A percentile compares a stretch with the other conserved stretches of the same genome.
Evolutionary conservation across 2,329 filamentous ascomycete genomes (phyloP).

Genomic region (Pseudocercospora eumusae): DNA sequence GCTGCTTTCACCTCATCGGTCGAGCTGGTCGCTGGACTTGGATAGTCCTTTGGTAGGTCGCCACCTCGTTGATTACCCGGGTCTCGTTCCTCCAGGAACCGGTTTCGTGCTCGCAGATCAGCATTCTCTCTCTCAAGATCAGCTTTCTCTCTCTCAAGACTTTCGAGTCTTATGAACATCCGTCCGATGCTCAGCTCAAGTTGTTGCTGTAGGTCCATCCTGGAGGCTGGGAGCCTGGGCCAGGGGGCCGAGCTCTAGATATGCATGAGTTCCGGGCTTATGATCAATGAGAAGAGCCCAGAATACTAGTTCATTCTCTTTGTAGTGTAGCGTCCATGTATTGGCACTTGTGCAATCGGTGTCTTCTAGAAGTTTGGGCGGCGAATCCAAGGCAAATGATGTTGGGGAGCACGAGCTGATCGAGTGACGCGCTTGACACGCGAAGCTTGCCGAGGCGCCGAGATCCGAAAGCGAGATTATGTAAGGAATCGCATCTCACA

Average conservation of each 20-base stretch:
- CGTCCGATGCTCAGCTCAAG: conserved; percentile 11
- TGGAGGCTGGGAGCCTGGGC: too few relatives aligned
- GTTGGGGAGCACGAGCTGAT: neutral
- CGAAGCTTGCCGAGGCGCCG: neutral
- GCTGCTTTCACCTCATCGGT: neutral
- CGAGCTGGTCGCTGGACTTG: neutral
- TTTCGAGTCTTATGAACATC: conserved; percentile 18
- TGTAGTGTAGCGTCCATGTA: neutral
- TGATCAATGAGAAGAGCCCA: neutral
- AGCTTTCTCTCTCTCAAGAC: conserved; percentile 33
- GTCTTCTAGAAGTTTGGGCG: neutral
- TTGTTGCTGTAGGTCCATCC: conserved; percentile 11
- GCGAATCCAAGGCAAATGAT: neutral
- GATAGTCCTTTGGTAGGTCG: neutral
- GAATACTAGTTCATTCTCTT: neutral
- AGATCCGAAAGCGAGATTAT: neutral
- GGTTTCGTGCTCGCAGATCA: conserved; percentile 26
- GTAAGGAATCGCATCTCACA: neutral
- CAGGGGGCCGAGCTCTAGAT: neutral
- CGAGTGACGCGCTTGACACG: neutral
- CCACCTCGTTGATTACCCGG: neutral
- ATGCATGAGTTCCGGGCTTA: neutral
- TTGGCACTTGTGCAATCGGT: neutral
- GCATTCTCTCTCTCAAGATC: conserved; percentile 34
- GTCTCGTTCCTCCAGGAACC: conserved; percentile 8